Conservation (phyloP, 768 basidiomycete species). For the Hygrophorus pudorinus region DNA sequence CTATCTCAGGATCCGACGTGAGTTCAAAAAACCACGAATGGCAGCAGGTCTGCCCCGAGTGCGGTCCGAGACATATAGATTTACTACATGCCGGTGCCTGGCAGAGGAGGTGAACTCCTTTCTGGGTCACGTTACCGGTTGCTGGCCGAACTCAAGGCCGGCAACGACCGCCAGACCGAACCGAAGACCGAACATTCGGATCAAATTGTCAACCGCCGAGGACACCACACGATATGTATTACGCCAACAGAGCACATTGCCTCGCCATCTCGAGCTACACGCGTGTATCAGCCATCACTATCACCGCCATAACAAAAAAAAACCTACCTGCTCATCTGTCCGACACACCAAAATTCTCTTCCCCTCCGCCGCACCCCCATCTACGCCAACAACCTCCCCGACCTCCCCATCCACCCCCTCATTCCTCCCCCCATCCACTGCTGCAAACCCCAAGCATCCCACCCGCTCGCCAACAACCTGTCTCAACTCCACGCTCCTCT, state of each 20-base stretch:
- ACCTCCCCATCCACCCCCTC: slow-evolving; percentile 21
- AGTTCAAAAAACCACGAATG: too few relatives aligned
- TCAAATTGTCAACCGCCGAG: too few relatives aligned
- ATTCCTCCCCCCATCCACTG: slow-evolving; percentile 40
- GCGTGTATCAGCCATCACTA: not conserved
- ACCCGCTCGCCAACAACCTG: slow-evolving; percentile 43
- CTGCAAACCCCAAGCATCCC: slow-evolving; percentile 50
- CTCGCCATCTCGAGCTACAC: slow-evolving; percentile 33
- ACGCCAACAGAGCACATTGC: slow-evolving; percentile 26
- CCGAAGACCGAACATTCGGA: too few relatives aligned
- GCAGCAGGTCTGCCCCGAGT: too few relatives aligned
- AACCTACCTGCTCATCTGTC: slow-evolving; percentile 55
- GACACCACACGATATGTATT: too few relatives aligned
- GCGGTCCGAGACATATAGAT: too few relatives aligned
- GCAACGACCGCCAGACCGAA: too few relatives aligned
- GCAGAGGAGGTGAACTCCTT: too few relatives aligned
- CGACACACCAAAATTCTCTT: slow-evolving; percentile 45
- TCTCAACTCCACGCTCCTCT: slow-evolving; percentile 55
- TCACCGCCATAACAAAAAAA: not conserved
- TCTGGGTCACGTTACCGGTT: too few relatives aligned
- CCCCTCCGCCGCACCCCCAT: slow-evolving; percentile 26
- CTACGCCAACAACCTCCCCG: slow-evolving; percentile 29
- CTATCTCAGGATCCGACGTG: too few relatives aligned
- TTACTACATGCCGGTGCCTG: too few relatives aligned
- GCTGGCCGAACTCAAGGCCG: too few relatives aligned